A percentile compares a stretch with the other conserved stretches of the same genome.
Evolutionary conservation across 225 moss, liverwort and hornwort species (phyloP).

Genomic region (Climacium dendroides): DNA sequence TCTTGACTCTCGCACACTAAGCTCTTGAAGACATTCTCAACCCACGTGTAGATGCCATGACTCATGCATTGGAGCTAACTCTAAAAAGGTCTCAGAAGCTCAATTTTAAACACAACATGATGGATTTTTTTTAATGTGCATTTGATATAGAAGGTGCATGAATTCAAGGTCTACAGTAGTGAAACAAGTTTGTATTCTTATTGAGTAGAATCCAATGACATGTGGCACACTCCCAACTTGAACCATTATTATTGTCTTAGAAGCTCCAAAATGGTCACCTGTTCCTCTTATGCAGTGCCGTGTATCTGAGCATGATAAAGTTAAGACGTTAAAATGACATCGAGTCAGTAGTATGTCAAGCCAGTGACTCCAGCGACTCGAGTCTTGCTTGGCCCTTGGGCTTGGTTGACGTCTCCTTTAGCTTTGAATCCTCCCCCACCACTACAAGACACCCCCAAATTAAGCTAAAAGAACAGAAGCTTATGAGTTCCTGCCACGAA

Average conservation of each 20-base stretch:
- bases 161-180: background rate
- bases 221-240: background rate
- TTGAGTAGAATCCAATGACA: rapidly evolving
- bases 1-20: background rate
- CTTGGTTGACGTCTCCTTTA: background rate
- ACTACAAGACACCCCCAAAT: background rate
- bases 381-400: background rate
- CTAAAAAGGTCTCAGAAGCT: background rate
- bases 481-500: background rate
- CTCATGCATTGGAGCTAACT: background rate
- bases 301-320: background rate
- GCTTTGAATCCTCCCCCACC: background rate
- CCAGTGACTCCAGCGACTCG: background rate
- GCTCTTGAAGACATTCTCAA: background rate
- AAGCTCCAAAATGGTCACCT: background rate
- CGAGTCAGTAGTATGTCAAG: background rate
- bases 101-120: background rate
- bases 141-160: too few relatives aligned
- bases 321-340: background rate
- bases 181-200: too few relatives aligned
- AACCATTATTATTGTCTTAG: rapidly evolving
- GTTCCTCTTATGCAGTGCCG: background rate
- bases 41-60: rapidly evolving
- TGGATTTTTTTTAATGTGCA: too few relatives aligned
- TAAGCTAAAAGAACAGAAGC: too few relatives aligned